phyloP scores from a whole-genome alignment of 176 grass and related monocot genomes.

The Poa annua region DNA sequence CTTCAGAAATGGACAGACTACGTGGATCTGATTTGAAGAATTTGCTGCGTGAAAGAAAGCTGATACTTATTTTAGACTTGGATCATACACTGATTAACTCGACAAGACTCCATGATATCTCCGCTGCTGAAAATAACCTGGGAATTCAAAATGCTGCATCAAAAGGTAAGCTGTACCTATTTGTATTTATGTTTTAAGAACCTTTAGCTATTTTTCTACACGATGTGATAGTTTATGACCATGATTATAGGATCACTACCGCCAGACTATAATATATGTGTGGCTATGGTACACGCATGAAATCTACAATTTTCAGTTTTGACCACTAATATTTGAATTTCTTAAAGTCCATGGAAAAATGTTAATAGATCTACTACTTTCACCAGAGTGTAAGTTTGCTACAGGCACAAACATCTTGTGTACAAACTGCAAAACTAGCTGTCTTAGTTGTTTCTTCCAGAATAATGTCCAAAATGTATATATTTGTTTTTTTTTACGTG shows the following conservation, averaged over 20 bases:
- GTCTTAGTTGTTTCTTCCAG: background rate
- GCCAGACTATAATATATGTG: constrained; percentile 19
- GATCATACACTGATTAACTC: constrained; percentile 94
- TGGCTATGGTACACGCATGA: background rate
- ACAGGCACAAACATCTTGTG: background rate
- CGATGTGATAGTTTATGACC: constrained; percentile 20
- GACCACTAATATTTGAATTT: constrained; percentile 19
- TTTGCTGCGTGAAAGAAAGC: constrained; percentile 70
- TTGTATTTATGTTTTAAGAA: constrained; percentile 13
- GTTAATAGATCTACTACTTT: background rate
- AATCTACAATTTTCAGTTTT: background rate
- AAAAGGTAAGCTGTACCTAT: constrained; percentile 54
- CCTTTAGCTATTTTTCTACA: constrained; percentile 5
- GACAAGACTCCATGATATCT: constrained; percentile 64
- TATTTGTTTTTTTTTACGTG: constrained; percentile 14
- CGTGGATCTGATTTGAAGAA: constrained; percentile 73
- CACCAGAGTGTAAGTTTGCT: constrained; percentile 7
- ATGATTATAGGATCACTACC: constrained; percentile 11
- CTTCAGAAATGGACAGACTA: constrained; percentile 77
- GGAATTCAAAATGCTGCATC: constrained; percentile 57
- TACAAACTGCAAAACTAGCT: constrained; percentile 25
- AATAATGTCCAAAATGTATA: background rate
- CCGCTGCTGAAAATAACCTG: constrained; percentile 73
- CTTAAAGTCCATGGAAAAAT: constrained; percentile 25
- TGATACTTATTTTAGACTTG: constrained; percentile 88